Percentiles rank a stretch among this genome's conserved stretches.
Conservation (phyloP, 2,329 filamentous ascomycete genomes). For the Aureobasidium namibiae region DNA sequence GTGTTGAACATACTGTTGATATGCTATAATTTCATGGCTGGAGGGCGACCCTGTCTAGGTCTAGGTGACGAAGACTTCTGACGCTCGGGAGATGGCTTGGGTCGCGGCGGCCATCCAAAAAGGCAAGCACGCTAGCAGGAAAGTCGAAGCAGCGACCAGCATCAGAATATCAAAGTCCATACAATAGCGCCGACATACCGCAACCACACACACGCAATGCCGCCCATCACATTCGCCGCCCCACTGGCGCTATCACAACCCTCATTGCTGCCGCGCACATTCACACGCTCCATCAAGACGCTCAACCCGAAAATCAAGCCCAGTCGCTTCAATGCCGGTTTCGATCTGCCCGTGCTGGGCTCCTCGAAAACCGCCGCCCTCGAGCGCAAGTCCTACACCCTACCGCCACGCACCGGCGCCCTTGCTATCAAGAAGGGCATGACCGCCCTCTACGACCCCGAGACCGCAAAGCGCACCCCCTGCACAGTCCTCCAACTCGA, state of each 20-base stretch:
- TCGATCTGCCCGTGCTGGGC: slow-evolving; percentile 43
- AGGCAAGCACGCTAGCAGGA: neutral
- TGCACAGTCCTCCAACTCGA: slow-evolving; percentile 94
- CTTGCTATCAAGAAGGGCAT: slow-evolving; percentile 92
- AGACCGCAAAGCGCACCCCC: slow-evolving; percentile 66
- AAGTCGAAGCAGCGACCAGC: slow-evolving; percentile 2
- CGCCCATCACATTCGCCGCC: neutral
- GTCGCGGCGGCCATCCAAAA: slow-evolving; percentile 1
- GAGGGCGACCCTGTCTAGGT: neutral
- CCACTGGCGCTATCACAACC: slow-evolving; percentile 7
- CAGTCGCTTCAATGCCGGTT: slow-evolving; percentile 46
- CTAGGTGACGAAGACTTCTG: neutral
- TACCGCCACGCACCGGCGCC: slow-evolving; percentile 66
- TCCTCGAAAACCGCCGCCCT: slow-evolving; percentile 52
- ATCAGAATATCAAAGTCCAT: neutral
- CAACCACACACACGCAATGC: neutral
- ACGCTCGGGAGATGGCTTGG: slow-evolving; percentile 4
- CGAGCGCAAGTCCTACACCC: slow-evolving; percentile 47
- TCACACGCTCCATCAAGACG: slow-evolving; percentile 46
- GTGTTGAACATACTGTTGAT: no score
- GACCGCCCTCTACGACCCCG: slow-evolving; percentile 75
- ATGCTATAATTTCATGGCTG: neutral
- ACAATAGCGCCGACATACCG: neutral
- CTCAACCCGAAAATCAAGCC: slow-evolving; percentile 43
- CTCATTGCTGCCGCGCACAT: slow-evolving; percentile 19